These are phyloP conservation scores for Styphnolobium japonicum DNA, from an alignment of 306 rosid genomes.

Conservation along the genomic window DNA sequence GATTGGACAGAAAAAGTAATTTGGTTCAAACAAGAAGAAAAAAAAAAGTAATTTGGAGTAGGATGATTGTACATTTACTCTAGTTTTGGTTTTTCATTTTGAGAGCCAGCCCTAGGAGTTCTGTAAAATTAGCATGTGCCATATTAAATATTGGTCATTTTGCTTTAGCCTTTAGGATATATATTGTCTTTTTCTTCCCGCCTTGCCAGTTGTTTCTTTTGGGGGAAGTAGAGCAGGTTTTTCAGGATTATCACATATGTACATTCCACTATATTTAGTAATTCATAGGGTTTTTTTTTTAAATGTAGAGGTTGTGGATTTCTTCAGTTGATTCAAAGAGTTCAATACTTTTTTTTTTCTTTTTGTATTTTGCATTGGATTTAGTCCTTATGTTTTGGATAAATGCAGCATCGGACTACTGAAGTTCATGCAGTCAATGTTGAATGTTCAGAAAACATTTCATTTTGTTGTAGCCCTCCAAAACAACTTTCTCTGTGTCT, in stretches of 20 bases:
- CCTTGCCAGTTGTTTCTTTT: neutral
- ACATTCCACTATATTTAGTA: conserved; percentile 32
- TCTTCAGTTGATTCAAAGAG: neutral
- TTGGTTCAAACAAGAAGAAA: too few species aligned
- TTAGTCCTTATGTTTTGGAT: neutral
- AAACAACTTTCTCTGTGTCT: too few species aligned
- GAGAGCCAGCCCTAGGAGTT: conserved; percentile 44
- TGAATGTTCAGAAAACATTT: neutral
- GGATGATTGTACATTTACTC: conserved; percentile 50
- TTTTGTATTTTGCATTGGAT: neutral
- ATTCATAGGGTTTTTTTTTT: conserved; percentile 22
- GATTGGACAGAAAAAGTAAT: conserved; percentile 43
- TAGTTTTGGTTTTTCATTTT: conserved; percentile 37
- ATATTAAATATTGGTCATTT: conserved; percentile 26
- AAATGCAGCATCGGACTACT: neutral
- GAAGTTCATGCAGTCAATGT: neutral
- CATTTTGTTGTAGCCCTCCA: too few species aligned
- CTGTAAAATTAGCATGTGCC: conserved; percentile 56
- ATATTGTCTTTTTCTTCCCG: neutral
- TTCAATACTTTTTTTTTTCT: neutral
- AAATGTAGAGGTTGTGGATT: neutral
- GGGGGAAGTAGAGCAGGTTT: conserved; percentile 21
- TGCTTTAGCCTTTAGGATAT: conserved; percentile 27
- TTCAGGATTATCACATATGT: conserved; percentile 37
- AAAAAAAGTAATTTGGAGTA: conserved; percentile 43